These are phyloP conservation scores for Aspergillus spinulosporus DNA, from an alignment of 2,329 filamentous ascomycete species.

Conservation along the genomic window DNA sequence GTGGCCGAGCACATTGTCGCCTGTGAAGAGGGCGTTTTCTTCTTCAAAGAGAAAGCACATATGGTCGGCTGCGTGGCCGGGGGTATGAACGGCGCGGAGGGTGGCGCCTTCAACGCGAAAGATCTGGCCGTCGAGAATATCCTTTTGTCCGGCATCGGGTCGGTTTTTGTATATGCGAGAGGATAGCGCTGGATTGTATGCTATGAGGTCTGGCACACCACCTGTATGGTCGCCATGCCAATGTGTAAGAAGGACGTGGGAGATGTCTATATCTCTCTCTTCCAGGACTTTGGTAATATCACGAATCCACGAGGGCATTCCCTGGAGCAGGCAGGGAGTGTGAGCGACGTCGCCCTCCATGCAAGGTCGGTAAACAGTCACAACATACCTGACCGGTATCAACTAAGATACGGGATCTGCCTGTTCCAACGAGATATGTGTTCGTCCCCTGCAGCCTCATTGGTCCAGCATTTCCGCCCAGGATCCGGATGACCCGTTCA, in stretches of 20 bases:
- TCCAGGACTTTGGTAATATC: slow-evolving; percentile 3
- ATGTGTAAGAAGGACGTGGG: slow-evolving; percentile 47
- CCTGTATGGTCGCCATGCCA: slow-evolving; percentile 50
- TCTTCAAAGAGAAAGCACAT: slow-evolving; percentile 71
- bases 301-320: slow-evolving; percentile 7
- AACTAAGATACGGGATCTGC: slow-evolving; percentile 28
- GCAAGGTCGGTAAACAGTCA: not conserved
- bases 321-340: not conserved
- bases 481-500: slow-evolving; percentile 41
- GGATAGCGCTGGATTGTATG: slow-evolving; percentile 28
- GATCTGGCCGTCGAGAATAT: slow-evolving; percentile 40
- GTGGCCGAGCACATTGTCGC: slow-evolving; percentile 74
- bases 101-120: slow-evolving; percentile 45
- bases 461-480: slow-evolving; percentile 48
- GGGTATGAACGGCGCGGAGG: slow-evolving; percentile 49
- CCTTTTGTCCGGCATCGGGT: slow-evolving; percentile 32
- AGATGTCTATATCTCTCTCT: slow-evolving; percentile 29
- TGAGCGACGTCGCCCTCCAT: not conserved
- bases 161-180: slow-evolving; percentile 42
- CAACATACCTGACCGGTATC: slow-evolving; percentile 31
- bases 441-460: slow-evolving; percentile 43
- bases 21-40: slow-evolving; percentile 75
- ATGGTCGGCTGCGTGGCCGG: slow-evolving; percentile 74
- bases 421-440: slow-evolving; percentile 41
- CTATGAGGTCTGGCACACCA: slow-evolving; percentile 43